phyloP scores from a whole-genome alignment of 305 asterid species.

The Solanum hybrid region DNA sequence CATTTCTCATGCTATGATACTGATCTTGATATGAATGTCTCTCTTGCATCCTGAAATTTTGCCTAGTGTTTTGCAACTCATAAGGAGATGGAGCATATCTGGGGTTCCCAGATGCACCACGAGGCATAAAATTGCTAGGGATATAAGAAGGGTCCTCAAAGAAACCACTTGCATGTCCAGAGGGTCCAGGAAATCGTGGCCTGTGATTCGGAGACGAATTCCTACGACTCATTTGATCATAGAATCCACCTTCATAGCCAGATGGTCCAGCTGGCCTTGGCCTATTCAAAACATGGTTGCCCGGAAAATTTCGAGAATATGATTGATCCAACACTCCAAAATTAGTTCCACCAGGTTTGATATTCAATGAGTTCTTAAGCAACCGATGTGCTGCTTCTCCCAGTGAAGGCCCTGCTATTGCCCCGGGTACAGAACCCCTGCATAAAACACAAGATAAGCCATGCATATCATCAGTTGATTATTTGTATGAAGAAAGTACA shows the following conservation, averaged over 20 bases:
- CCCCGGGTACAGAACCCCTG: constrained; percentile 81
- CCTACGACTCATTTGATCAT: constrained; percentile 26
- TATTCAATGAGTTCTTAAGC: constrained; percentile 59
- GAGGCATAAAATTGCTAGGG: constrained; percentile 19
- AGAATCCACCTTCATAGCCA: constrained; percentile 54
- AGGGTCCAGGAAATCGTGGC: constrained; percentile 34
- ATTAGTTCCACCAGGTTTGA: constrained; percentile 25
- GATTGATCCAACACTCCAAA: constrained; percentile 22
- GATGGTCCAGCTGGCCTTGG: constrained; percentile 72
- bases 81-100: constrained; percentile 21
- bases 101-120: constrained; percentile 27
- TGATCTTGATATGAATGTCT: constrained; percentile 38
- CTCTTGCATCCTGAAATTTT: constrained; percentile 29
- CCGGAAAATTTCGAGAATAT: constrained; percentile 27
- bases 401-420: constrained; percentile 71
- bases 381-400: constrained; percentile 97
- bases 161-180: constrained; percentile 35
- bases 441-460: constrained; percentile 13
- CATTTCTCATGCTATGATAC: constrained; percentile 35
- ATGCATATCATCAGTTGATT: background rate
- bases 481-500: background rate
- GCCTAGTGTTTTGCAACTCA: constrained; percentile 34
- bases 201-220: constrained; percentile 25
- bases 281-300: constrained; percentile 32
- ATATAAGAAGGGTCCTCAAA: constrained; percentile 26